Conservation (phyloP, 2,329 filamentous ascomycete genomes). For the Fusarium clavum region DNA sequence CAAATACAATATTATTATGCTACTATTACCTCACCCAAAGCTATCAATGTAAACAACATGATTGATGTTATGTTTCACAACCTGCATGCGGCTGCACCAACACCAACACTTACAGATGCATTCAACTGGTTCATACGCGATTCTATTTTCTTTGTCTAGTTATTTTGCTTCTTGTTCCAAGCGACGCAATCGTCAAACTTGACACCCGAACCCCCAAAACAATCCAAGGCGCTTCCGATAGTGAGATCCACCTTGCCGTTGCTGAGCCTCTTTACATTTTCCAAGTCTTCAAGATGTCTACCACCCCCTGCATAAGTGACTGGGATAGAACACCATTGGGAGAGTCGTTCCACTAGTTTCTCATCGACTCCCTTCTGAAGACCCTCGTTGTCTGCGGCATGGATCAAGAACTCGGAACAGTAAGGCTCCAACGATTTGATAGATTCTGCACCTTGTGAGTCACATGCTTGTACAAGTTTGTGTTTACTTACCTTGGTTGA, state of each 20-base stretch:
- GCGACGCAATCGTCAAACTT: conserved; percentile 88
- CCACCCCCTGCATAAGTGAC: conserved; percentile 98
- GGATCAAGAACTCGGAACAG: conserved; percentile 96
- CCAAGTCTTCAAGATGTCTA: conserved; percentile 81
- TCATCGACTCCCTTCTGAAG: conserved; percentile 92
- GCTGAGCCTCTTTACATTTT: conserved; percentile 83
- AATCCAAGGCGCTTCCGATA: conserved; percentile 95
- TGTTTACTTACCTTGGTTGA: conserved; percentile 75
- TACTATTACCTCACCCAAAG: not conserved
- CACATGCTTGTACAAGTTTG: not conserved
- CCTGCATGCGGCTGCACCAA: not conserved
- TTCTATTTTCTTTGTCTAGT: conserved; percentile 20
- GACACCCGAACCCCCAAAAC: conserved; percentile 90
- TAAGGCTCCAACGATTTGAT: conserved; percentile 86
- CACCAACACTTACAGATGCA: not conserved
- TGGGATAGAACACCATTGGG: conserved; percentile 89
- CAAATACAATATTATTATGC: not conserved
- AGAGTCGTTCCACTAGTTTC: conserved; percentile 78
- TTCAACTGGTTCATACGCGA: conserved; percentile 1
- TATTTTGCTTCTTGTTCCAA: conserved; percentile 76
- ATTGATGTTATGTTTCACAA: not conserved
- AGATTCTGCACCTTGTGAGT: conserved; percentile 67
- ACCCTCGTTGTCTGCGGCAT: conserved; percentile 96
- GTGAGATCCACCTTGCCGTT: conserved; percentile 88
- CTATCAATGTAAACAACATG: not conserved